Conservation (phyloP, 768 basidiomycete species). For the Boletus rubescentipes region DNA sequence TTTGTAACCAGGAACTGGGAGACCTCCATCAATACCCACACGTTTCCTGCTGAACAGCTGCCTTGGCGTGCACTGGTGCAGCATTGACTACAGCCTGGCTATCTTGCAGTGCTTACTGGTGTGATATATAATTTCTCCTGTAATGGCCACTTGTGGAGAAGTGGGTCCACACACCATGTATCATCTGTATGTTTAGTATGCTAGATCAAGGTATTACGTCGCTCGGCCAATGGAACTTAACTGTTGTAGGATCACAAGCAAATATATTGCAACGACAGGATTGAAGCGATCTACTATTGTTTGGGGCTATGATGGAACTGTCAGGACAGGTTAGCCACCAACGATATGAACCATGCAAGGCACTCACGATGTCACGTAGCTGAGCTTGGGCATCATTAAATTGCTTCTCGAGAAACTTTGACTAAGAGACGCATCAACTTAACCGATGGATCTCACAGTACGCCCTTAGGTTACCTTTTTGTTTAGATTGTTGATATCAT, state of each 20-base stretch:
- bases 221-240: not conserved
- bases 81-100: constrained; percentile 6
- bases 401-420: constrained; percentile 92
- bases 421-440: constrained; percentile 39
- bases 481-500: constrained; percentile 76
- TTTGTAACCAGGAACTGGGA: constrained; percentile 31
- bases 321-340: constrained; percentile 4
- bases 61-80: constrained; percentile 13
- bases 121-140: not conserved
- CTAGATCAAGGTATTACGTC: not conserved
- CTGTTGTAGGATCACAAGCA: not conserved
- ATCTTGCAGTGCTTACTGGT: not conserved
- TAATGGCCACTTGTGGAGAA: not conserved
- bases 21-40: constrained; percentile 7
- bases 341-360: not conserved
- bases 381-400: constrained; percentile 88
- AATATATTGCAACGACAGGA: constrained; percentile 9
- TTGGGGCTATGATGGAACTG: constrained; percentile 33
- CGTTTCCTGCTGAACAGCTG: constrained; percentile 20
- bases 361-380: constrained; percentile 77
- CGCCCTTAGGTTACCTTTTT: constrained; percentile 70
- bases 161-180: not conserved
- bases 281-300: constrained; percentile 17
- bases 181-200: constrained; percentile 1
- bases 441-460: not conserved